Percentiles rank a stretch among this genome's conserved stretches.
These are phyloP conservation scores for Neospermospora avenae DNA, from an alignment of 2,329 filamentous ascomycete genomes.

Conservation along the genomic window DNA sequence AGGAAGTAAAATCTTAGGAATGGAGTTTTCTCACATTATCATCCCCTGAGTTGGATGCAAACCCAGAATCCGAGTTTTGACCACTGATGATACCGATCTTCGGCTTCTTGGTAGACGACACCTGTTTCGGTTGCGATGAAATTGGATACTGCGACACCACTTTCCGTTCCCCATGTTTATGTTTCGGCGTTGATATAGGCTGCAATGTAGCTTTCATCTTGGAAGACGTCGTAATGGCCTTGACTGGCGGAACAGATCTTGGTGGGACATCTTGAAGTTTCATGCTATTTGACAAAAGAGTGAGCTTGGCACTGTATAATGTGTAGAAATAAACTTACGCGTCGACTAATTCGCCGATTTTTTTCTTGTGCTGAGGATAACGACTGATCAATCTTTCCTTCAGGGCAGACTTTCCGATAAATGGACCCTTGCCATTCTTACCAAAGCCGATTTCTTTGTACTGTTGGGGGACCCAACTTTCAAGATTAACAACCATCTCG, in stretches of 20 bases:
- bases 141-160: neutral
- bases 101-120: conserved; percentile 3
- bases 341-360: conserved; percentile 13
- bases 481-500: conserved; percentile 11
- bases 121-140: conserved; percentile 1
- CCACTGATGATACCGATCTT: conserved; percentile 1
- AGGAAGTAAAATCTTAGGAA: neutral
- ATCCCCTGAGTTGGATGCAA: conserved; percentile 11
- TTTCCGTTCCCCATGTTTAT: neutral
- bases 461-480: conserved; percentile 15
- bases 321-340: conserved; percentile 3
- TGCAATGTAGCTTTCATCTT: neutral
- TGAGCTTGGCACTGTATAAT: conserved; percentile 1
- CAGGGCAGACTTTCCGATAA: conserved; percentile 15
- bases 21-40: conserved; percentile 8
- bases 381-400: conserved; percentile 15
- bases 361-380: conserved; percentile 11
- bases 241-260: conserved; percentile 7
- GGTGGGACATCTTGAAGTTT: conserved; percentile 11
- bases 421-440: conserved; percentile 11
- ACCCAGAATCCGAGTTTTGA: conserved; percentile 13
- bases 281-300: conserved; percentile 8
- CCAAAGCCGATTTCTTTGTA: conserved; percentile 17
- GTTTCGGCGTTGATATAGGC: conserved; percentile 1
- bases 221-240: neutral